Conservation (phyloP, 2,329 filamentous ascomycete species). For the Rutstroemia sp. region DNA sequence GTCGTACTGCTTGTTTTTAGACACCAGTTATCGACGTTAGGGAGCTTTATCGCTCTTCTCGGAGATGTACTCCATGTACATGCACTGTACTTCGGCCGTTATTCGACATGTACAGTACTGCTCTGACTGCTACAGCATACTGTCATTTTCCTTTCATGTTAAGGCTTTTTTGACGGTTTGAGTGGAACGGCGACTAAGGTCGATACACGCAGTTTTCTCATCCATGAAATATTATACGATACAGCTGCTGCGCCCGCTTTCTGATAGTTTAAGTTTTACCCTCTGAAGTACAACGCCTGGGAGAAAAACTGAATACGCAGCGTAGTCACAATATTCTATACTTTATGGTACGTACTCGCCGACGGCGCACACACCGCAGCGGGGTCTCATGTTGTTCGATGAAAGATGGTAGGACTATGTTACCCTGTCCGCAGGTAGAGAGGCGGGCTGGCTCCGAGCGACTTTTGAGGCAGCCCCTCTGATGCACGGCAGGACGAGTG, state of each 20-base stretch:
- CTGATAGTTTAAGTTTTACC: constrained; percentile 5
- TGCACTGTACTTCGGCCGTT: constrained; percentile 1
- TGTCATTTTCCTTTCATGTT: constrained; percentile 1
- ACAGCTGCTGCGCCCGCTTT: background rate
- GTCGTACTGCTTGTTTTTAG: background rate
- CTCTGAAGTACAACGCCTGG: background rate
- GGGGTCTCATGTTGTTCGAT: constrained; percentile 2
- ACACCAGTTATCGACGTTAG: background rate
- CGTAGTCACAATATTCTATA: background rate
- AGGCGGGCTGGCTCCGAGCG: constrained; percentile 3
- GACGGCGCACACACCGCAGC: constrained; percentile 1
- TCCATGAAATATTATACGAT: constrained; percentile 2
- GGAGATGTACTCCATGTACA: background rate
- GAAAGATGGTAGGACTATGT: background rate
- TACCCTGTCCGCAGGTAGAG: background rate
- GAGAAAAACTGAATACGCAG: background rate
- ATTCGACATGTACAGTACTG: background rate
- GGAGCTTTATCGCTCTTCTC: constrained; percentile 5
- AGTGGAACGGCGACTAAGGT: background rate
- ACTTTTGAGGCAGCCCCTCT: constrained; percentile 4
- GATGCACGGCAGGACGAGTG: constrained; percentile 8
- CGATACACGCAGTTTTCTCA: constrained; percentile 1
- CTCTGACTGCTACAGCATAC: constrained; percentile 3
- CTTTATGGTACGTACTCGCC: background rate
- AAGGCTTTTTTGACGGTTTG: background rate